Evolutionary conservation across 495 filamentous ascomycete species (phyloP), one percentile per base, ranked within the genome.

Genomic region (Lepraria neglecta): DNA sequence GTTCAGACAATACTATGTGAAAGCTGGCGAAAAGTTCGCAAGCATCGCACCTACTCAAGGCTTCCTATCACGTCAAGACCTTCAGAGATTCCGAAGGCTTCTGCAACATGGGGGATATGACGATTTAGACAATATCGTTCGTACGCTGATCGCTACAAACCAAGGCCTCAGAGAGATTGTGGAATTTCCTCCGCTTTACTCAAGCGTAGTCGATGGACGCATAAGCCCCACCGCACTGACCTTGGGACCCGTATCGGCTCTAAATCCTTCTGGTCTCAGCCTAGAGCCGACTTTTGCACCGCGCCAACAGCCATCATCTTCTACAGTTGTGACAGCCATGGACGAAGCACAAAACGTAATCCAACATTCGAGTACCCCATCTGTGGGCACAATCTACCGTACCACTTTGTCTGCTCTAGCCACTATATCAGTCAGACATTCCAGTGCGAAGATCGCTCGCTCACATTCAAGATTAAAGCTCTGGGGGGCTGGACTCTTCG

Each of bases 401-500:
- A 55, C 4, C 14, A 12, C 52, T 33, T 19, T 33, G 1, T 19
- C 7, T 19, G 10, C 31, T 21, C 31, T 55, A 5, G 31, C 10
- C 7, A 14, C 14, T 27, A 40, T 40, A 55, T 40, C 31, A 10
- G 17, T 38, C 52, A 7, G 12, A 38, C 30, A 0, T 15, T n/a
- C 31, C 7, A 30, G 19, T 24, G 10, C 27, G 4, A 9, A 21
- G n/a, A 9, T 55, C 9, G 14, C 30, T 35, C 30, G 31, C 19
- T 17, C 31, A 4, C 24, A 24, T 24, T 55, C 31, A 10, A 55
- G 52, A 24, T 3, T 55, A 2, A 40, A 21, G 14, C 52, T 38
- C 6, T 55, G 52, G 52, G 52, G 52, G 31, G n/a, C 52, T 11
- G 52, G 15, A 10, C 52, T 55, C n/a, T 55, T 40, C 9, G 14